These are phyloP conservation scores for Leishmania tarentolae DNA, from an alignment of 208 protist species.

Conservation along the genomic window DNA sequence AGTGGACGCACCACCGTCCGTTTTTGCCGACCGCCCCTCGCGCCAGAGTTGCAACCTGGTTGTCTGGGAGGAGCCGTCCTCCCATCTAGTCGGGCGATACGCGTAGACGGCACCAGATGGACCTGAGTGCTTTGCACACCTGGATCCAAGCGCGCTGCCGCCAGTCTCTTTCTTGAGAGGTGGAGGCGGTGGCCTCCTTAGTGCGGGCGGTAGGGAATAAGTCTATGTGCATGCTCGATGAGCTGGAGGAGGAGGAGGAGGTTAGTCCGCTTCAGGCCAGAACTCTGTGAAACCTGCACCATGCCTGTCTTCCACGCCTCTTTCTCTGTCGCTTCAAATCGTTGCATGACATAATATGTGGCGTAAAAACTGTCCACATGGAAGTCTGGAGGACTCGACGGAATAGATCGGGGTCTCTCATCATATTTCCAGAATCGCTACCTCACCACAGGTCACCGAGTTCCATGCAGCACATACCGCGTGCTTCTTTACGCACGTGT, in stretches of 20 bases:
- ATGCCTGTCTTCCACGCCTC: background rate
- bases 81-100: too few relatives aligned
- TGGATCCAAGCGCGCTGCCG: background rate
- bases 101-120: background rate
- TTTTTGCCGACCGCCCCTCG: too few relatives aligned
- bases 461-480: background rate
- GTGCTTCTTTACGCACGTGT: background rate
- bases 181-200: background rate
- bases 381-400: background rate
- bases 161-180: background rate
- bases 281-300: background rate
- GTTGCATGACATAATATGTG: background rate
- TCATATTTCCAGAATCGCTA: background rate
- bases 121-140: background rate
- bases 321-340: background rate
- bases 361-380: background rate
- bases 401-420: background rate
- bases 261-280: background rate
- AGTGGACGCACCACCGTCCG: too few relatives aligned
- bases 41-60: too few relatives aligned
- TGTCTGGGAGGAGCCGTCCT: too few relatives aligned
- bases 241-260: background rate
- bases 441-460: background rate
- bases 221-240: background rate
- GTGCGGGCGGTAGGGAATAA: background rate